Base-by-base conservation (phyloP, 2,329 filamentous ascomycete species). In the Talaromyces atroroseus region DNA sequence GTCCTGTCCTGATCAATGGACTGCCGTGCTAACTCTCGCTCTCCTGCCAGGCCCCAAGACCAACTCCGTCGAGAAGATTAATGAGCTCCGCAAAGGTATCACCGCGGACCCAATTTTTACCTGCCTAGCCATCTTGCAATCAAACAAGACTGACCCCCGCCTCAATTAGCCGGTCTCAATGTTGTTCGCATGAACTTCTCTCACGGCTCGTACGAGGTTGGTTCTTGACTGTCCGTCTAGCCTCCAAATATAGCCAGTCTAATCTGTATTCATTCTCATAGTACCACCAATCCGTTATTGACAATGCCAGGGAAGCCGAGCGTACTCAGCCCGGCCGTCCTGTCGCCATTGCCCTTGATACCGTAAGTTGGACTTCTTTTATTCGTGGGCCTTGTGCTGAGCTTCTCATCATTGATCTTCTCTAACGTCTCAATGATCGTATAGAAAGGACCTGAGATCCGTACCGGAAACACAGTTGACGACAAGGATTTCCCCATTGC, bases 171-270 rank as follows among this genome's bases (percentile, higher is more conserved):
- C 64, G 94, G 94, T 77, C 87, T 97, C 69, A 97, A 97, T 78
- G 91, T 99, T 65, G 94, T 97, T 66, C 92, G 94, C 80, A 99
- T 99, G 94, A 99, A 99, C 88, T 97, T 97, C 76, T 96, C 89
- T 63, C 90, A 95, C 77, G 90, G 90, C 69, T 87, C 86, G 65
- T 94, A 97, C 77, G 92, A 87, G 73, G 80, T 82, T 70, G 59
- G 67, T 60, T 42, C 49, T 52, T 36, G 24, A 36, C 32, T 11
- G 20, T 44, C 34, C 49, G 20, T 42, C 55, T 10, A 26, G 49
- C 53, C 10, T 38, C 52, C 24, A 26, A 44, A 20, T 36, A 36
- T 36, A 36, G 32, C 14, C 40, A 55, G 29, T 18, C 36, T 21
- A 29, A 42, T 10, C 7, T 51, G 64, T 54, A 65, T 61, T 60